Percentiles rank a stretch among this genome's conserved stretches.
Evolutionary conservation across 208 protist genomes (phyloP).

Genomic region (Zelonia costaricensis): DNA sequence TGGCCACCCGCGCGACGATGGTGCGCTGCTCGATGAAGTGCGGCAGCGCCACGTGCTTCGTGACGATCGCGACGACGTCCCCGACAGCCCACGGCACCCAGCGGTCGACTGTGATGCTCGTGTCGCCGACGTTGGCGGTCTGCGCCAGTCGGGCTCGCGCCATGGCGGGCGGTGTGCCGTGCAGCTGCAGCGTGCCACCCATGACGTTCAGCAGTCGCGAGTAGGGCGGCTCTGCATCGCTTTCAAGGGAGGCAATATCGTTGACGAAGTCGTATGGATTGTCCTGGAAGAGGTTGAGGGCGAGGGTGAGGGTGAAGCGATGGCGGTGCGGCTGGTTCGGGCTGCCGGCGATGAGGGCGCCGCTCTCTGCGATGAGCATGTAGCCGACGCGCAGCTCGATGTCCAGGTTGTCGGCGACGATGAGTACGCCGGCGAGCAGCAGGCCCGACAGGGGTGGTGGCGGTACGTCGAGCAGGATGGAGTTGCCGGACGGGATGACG

Average conservation of each 20-base stretch:
- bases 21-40: slow-evolving; percentile 38
- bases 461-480: slow-evolving; percentile 42
- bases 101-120: slow-evolving; percentile 20
- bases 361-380: slow-evolving; percentile 27
- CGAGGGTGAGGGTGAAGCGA: slow-evolving; percentile 35
- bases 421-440: slow-evolving; percentile 36
- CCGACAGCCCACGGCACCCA: slow-evolving; percentile 54
- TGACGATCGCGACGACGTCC: slow-evolving; percentile 44
- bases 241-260: slow-evolving; percentile 19
- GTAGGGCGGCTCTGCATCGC: slow-evolving; percentile 18
- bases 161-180: slow-evolving; percentile 17
- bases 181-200: slow-evolving; percentile 40
- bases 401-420: slow-evolving; percentile 34
- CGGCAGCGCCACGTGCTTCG: slow-evolving; percentile 23
- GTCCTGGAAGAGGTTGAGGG: slow-evolving; percentile 19
- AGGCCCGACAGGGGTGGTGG: slow-evolving; percentile 32
- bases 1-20: slow-evolving; percentile 21
- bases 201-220: slow-evolving; percentile 33
- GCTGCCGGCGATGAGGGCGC: slow-evolving; percentile 36
- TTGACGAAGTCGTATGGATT: slow-evolving; percentile 9
- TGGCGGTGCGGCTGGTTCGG: slow-evolving; percentile 20
- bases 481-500: slow-evolving; percentile 21
- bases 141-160: slow-evolving; percentile 5
- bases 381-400: slow-evolving; percentile 28
- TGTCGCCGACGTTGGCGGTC: slow-evolving; percentile 24